Conservation (phyloP, 1,284 basidiomycete genomes). For the Ustilago cynodontis region DNA sequence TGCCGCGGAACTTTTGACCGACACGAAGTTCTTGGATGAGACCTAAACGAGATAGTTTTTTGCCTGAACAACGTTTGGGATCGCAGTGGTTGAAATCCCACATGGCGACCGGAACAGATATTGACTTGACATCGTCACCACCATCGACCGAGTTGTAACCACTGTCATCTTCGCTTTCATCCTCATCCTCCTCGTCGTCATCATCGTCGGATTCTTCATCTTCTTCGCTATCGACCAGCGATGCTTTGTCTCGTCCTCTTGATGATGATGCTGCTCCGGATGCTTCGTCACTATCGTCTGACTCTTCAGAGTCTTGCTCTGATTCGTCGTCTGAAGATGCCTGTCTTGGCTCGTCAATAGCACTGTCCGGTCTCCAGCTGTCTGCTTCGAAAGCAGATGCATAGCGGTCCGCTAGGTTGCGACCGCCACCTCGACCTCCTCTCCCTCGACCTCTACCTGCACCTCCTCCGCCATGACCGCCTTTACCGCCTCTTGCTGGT, state of each 20-base stretch:
- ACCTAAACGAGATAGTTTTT: conserved; percentile 87
- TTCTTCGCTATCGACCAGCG: conserved; percentile 9
- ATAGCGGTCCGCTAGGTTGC: conserved; percentile 33
- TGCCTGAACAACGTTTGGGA: conserved; percentile 92
- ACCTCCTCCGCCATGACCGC: conserved; percentile 32
- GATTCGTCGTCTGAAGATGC: conserved; percentile 11
- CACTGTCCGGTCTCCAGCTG: conserved; percentile 55
- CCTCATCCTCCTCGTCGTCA: conserved; percentile 22
- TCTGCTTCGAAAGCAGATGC: conserved; percentile 41
- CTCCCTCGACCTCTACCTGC: conserved; percentile 38
- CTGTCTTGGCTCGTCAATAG: conserved; percentile 39
- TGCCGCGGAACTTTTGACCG: conserved; percentile 87
- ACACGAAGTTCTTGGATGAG: conserved; percentile 86
- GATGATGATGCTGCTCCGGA: conserved; percentile 21
- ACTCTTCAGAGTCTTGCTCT: conserved; percentile 10
- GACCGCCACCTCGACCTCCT: conserved; percentile 41
- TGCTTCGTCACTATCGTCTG: conserved; percentile 19
- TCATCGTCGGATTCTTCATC: conserved; percentile 15
- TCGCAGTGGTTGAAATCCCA: conserved; percentile 96
- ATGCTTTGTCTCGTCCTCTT: conserved; percentile 10
- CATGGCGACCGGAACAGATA: conserved; percentile 63
- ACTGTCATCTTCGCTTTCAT: conserved; percentile 34
- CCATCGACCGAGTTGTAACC: conserved; percentile 43
- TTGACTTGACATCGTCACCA: conserved; percentile 41
- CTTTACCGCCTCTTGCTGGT: conserved; percentile 38